Evolutionary conservation across 2,329 filamentous ascomycete genomes (phyloP).

Genomic region (Aspergillus texensis): DNA sequence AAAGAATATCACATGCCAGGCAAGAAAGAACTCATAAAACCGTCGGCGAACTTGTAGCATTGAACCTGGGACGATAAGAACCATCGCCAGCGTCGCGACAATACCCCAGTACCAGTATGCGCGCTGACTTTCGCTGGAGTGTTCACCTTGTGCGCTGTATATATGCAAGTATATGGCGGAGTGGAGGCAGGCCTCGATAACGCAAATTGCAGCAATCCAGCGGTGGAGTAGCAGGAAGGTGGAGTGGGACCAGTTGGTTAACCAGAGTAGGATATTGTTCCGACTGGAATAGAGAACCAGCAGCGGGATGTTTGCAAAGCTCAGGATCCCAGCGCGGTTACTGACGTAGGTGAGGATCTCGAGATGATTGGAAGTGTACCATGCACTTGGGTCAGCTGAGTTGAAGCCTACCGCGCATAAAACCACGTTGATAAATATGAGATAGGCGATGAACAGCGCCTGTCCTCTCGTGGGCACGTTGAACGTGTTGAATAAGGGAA

Average conservation of each 20-base stretch:
- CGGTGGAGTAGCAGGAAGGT: slow-evolving; percentile 43
- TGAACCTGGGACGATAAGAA: slow-evolving; percentile 27
- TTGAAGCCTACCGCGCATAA: not conserved
- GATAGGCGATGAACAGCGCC: slow-evolving; percentile 4
- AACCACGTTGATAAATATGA: not conserved
- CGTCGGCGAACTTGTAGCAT: slow-evolving; percentile 30
- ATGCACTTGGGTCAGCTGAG: not conserved
- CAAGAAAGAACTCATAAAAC: slow-evolving; percentile 40
- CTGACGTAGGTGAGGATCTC: slow-evolving; percentile 33
- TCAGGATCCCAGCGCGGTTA: slow-evolving; percentile 34
- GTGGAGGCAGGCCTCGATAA: slow-evolving; percentile 31
- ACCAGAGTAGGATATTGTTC: slow-evolving; percentile 43
- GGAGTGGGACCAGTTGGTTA: slow-evolving; percentile 42
- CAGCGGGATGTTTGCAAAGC: slow-evolving; percentile 33
- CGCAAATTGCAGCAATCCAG: slow-evolving; percentile 31
- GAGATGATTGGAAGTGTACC: slow-evolving; percentile 19
- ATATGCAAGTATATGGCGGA: slow-evolving; percentile 18
- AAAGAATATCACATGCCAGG: slow-evolving; percentile 34
- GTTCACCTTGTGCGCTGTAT: slow-evolving; percentile 9
- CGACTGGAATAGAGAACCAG: slow-evolving; percentile 39
- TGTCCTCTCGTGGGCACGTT: slow-evolving; percentile 7
- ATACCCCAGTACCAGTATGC: slow-evolving; percentile 9
- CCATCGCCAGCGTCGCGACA: not conserved
- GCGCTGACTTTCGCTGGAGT: not conserved
- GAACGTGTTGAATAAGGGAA: slow-evolving; percentile 1